Evolutionary conservation across 176 grass and related monocot genomes (phyloP).

Genomic region (Cocos nucifera): DNA sequence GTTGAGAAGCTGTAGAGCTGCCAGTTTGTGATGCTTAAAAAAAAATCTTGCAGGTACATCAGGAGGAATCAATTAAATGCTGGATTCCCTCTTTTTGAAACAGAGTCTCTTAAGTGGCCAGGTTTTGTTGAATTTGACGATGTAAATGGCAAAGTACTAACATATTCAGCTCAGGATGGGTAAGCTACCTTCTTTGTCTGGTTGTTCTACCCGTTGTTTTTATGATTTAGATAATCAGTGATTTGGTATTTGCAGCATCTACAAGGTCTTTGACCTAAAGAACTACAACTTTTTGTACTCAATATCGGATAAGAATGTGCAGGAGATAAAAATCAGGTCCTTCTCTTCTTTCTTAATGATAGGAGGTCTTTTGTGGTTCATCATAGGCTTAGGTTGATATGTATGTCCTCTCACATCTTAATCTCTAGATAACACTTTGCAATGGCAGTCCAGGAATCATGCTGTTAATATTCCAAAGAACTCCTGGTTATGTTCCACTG

Average conservation of each 20-base stretch:
- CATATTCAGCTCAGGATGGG: conserved; percentile 89
- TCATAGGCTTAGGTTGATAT: too few relatives aligned
- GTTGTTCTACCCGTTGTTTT: neutral
- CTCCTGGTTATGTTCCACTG: conserved; percentile 68
- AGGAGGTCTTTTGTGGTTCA: too few relatives aligned
- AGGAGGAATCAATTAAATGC: conserved; percentile 82
- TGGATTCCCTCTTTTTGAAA: conserved; percentile 81
- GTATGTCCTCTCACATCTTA: neutral
- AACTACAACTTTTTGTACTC: conserved; percentile 89
- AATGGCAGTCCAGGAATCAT: conserved; percentile 87
- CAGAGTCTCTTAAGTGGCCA: conserved; percentile 90
- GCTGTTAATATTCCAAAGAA: conserved; percentile 89
- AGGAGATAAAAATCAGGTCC: conserved; percentile 97
- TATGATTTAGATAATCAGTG: neutral
- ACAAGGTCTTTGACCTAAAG: conserved; percentile 94
- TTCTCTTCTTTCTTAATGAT: neutral
- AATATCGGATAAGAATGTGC: conserved; percentile 76
- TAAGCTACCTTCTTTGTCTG: conserved; percentile 21
- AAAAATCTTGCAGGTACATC: conserved; percentile 50
- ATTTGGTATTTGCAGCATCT: conserved; percentile 45
- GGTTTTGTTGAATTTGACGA: conserved; percentile 97
- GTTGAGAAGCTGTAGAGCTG: too few relatives aligned
- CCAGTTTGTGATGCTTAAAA: too few relatives aligned
- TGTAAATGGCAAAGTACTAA: conserved; percentile 92
- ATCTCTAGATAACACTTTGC: neutral